Evolutionary conservation across 495 filamentous ascomycete genomes (phyloP).

Genomic region (Penicillium robsamsonii): DNA sequence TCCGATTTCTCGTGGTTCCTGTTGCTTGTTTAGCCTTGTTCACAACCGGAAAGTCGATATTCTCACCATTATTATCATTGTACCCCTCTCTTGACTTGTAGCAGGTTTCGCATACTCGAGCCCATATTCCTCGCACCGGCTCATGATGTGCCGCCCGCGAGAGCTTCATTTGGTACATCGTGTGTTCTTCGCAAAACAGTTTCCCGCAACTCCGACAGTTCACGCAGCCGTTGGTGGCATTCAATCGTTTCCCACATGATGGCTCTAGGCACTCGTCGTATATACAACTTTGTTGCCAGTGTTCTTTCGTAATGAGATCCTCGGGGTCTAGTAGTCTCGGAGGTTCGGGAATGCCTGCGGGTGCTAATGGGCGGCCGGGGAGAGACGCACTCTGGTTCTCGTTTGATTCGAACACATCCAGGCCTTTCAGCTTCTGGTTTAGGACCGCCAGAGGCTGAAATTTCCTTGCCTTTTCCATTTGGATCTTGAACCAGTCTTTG

Average conservation of each 20-base stretch:
- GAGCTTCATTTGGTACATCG: conserved; percentile 99
- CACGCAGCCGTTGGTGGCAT: conserved; percentile 74
- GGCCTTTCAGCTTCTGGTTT: conserved; percentile 95
- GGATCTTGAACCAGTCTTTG: conserved; percentile 95
- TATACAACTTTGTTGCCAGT: conserved; percentile 78
- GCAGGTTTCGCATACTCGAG: conserved; percentile 93
- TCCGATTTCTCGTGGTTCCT: conserved; percentile 67
- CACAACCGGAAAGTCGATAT: not conserved
- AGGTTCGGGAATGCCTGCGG: conserved; percentile 34
- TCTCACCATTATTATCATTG: conserved; percentile 74
- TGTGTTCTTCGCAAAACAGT: conserved; percentile 96
- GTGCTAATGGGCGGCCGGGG: conserved; percentile 31
- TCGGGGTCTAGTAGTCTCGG: conserved; percentile 66
- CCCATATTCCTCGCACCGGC: conserved; percentile 90
- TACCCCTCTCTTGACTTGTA: conserved; percentile 96
- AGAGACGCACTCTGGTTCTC: conserved; percentile 51
- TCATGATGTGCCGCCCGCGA: conserved; percentile 88
- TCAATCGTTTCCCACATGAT: conserved; percentile 74
- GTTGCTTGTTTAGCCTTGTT: conserved; percentile 17
- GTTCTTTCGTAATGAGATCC: conserved; percentile 78
- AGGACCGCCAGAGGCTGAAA: conserved; percentile 90
- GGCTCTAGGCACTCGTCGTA: conserved; percentile 85
- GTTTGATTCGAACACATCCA: conserved; percentile 97
- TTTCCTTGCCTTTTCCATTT: conserved; percentile 91
- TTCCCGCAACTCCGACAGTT: conserved; percentile 92